phyloP scores from a whole-genome alignment of 257 asterid species.

The Mitragyna speciosa region DNA sequence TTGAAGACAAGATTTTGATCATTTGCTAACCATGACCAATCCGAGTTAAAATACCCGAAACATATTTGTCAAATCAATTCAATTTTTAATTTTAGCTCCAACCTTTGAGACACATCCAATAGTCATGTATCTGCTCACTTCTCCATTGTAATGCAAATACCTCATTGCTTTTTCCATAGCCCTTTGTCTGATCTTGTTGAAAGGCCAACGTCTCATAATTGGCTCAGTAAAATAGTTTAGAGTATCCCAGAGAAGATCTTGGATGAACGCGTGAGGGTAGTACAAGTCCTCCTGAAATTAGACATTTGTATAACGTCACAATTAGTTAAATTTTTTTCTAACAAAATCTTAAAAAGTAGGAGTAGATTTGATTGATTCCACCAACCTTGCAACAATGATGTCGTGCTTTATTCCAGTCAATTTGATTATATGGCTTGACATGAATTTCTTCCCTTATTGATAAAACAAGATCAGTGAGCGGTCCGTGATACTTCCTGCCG shows the following conservation, averaged over 20 bases:
- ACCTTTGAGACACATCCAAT: slow-evolving; percentile 66
- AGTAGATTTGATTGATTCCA: not conserved
- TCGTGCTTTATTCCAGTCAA: slow-evolving; percentile 78
- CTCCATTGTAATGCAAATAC: slow-evolving; percentile 62
- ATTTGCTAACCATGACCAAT: not conserved
- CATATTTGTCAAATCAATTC: too few relatives aligned
- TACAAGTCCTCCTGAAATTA: slow-evolving; percentile 58
- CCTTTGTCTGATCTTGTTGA: slow-evolving; percentile 55
- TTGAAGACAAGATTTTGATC: not conserved
- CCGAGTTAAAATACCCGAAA: not conserved
- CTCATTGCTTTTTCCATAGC: slow-evolving; percentile 57
- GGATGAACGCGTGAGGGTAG: slow-evolving; percentile 58
- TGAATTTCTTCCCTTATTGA: slow-evolving; percentile 68
- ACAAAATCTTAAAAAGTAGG: too few relatives aligned
- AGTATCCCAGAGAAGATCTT: slow-evolving; percentile 67
- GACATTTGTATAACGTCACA: not conserved
- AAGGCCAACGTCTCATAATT: slow-evolving; percentile 62
- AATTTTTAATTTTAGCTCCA: not conserved
- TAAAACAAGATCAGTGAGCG: slow-evolving; percentile 60
- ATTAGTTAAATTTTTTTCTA: not conserved
- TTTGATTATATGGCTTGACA: slow-evolving; percentile 46
- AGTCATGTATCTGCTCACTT: slow-evolving; percentile 58
- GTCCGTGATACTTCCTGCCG: slow-evolving; percentile 62
- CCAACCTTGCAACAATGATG: slow-evolving; percentile 67
- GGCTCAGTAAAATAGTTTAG: slow-evolving; percentile 63